phyloP scores from a whole-genome alignment of 1,284 basidiomycete species.

The Earliella scabrosa region DNA sequence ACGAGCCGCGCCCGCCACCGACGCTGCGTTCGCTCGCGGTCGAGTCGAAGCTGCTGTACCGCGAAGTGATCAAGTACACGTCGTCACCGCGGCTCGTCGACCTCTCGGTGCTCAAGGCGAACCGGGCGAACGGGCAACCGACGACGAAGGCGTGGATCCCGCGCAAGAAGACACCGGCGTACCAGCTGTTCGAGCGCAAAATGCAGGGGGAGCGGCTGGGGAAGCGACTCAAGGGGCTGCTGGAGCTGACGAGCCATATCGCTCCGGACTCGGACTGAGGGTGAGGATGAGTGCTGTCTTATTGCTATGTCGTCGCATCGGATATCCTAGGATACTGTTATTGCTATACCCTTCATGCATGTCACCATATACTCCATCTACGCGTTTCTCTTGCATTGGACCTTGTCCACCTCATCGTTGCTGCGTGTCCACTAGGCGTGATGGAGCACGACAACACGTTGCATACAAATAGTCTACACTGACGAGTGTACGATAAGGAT shows the following conservation, averaged over 20 bases:
- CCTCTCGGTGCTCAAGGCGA: conserved; percentile 63
- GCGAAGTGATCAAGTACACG: conserved; percentile 83
- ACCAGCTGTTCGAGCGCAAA: conserved; percentile 80
- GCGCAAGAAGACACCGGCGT: conserved; percentile 75
- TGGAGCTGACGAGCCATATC: conserved; percentile 56
- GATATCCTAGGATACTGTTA: conserved; percentile 24
- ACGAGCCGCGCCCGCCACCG: conserved; percentile 42
- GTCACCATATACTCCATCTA: conserved; percentile 13
- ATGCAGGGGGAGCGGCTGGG: conserved; percentile 73
- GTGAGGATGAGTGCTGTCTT: background rate
- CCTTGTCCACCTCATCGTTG: background rate
- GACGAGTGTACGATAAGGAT: conserved; percentile 1
- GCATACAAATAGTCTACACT: background rate
- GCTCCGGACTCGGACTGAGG: conserved; percentile 16
- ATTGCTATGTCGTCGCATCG: conserved; percentile 5
- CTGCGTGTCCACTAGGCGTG: background rate
- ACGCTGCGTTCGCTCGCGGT: conserved; percentile 72
- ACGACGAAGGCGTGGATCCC: conserved; percentile 66
- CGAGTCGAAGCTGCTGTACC: conserved; percentile 82
- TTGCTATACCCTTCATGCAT: conserved; percentile 27
- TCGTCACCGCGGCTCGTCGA: conserved; percentile 84
- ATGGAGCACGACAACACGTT: background rate
- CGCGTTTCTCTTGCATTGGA: background rate
- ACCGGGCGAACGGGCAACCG: conserved; percentile 46
- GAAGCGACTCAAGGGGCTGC: conserved; percentile 67